Conservation (phyloP, 257 asterid species). For the Paulownia fortunei region DNA sequence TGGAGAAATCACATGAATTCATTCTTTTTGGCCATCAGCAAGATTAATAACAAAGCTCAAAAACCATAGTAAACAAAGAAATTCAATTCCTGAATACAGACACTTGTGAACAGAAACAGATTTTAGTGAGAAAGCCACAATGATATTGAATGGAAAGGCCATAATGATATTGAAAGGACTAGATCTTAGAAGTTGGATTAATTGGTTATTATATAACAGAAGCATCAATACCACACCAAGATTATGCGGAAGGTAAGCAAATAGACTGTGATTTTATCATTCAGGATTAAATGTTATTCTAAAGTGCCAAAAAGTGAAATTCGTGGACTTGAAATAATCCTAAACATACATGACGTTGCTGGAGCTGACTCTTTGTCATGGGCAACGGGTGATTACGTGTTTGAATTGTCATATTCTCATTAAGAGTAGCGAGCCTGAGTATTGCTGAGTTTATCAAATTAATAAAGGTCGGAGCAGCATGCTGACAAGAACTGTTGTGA, state of each 20-base stretch:
- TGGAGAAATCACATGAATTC: not conserved
- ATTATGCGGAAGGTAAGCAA: not conserved
- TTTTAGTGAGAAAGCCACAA: no score
- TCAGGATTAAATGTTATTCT: no score
- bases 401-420: constrained; percentile 85
- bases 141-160: no score
- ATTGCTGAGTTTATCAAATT: constrained; percentile 91
- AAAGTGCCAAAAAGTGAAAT: constrained; percentile 4
- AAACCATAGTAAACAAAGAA: not conserved
- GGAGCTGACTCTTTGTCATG: constrained; percentile 85
- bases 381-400: constrained; percentile 96
- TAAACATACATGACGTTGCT: constrained; percentile 85
- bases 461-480: constrained; percentile 90
- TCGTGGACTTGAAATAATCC: not conserved
- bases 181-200: constrained; percentile 16
- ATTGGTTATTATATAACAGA: not conserved
- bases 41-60: not conserved
- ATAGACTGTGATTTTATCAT: no score
- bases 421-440: constrained; percentile 79
- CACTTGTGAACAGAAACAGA: not conserved
- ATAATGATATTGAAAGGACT: not conserved
- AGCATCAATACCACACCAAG: not conserved
- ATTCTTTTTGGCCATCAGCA: constrained; percentile 1
- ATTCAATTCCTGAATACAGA: not conserved
- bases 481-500: constrained; percentile 95